Conservation (phyloP, 2,329 filamentous ascomycete genomes). For the Sporothrix sp. region DNA sequence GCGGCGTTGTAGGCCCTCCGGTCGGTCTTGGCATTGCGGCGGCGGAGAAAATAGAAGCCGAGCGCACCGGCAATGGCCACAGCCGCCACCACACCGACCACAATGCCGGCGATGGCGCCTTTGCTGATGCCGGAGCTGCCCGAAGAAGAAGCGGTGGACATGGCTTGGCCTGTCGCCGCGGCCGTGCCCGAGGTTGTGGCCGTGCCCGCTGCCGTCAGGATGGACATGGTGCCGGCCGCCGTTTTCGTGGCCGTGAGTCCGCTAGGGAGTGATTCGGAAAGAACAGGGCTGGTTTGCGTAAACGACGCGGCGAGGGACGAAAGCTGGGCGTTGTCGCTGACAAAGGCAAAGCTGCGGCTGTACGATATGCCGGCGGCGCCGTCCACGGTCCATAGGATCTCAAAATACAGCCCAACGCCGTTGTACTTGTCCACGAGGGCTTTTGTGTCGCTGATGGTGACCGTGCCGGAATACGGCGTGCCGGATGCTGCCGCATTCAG, state of each 20-base stretch:
- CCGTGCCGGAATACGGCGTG: too few relatives aligned
- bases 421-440: not conserved
- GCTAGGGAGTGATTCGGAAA: not conserved
- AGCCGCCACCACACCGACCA: conserved; percentile 30
- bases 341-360: not conserved
- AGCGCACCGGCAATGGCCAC: conserved; percentile 31
- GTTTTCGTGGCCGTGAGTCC: not conserved
- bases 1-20: conserved; percentile 12
- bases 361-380: not conserved
- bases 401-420: not conserved
- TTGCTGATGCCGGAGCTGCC: conserved; percentile 25
- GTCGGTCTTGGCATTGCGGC: conserved; percentile 26
- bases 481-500: too few relatives aligned
- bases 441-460: not conserved
- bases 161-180: too few relatives aligned
- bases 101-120: conserved; percentile 40
- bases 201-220: too few relatives aligned
- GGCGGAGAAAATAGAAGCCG: conserved; percentile 35
- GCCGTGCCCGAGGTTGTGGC: too few relatives aligned
- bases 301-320: not conserved
- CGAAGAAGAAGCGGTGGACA: too few relatives aligned
- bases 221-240: not conserved
- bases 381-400: not conserved
- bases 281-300: not conserved
- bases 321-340: not conserved